A percentile compares a stretch with the other conserved stretches of the same genome.
Conservation (phyloP, 2,329 filamentous ascomycete genomes). For the Diaporthe ilicicola region DNA sequence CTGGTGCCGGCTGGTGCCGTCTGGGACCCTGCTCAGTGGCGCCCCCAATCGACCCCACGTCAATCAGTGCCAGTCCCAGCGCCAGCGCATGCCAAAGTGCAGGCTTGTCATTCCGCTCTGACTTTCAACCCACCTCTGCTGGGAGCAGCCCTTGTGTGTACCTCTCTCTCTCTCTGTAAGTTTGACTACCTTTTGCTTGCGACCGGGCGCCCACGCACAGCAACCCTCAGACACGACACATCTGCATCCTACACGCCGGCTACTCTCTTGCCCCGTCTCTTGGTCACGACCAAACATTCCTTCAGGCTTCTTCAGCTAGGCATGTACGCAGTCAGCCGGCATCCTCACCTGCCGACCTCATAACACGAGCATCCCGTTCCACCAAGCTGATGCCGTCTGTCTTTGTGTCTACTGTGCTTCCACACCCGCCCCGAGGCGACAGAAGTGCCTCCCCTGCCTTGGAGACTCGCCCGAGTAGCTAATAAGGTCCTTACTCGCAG, state of each 20-base stretch:
- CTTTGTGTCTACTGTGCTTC: background rate
- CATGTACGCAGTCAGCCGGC: conserved; percentile 7
- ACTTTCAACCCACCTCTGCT: conserved; percentile 14
- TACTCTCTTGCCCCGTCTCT: background rate
- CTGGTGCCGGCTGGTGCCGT: conserved; percentile 8
- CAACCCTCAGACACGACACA: background rate
- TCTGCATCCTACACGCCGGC: background rate
- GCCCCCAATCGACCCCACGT: conserved; percentile 7
- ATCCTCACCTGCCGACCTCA: conserved; percentile 5
- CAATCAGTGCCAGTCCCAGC: background rate
- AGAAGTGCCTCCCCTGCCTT: background rate
- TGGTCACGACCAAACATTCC: background rate
- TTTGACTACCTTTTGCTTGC: conserved; percentile 9
- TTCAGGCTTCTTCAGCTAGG: background rate
- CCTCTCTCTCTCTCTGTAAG: background rate
- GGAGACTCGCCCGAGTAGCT: background rate
- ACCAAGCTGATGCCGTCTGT: background rate
- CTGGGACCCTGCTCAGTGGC: background rate
- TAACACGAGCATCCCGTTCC: background rate
- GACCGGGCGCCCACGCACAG: background rate
- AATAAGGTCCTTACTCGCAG: background rate
- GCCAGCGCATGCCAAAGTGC: background rate
- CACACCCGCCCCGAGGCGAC: background rate
- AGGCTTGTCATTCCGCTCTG: background rate
- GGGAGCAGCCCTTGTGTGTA: conserved; percentile 1